A percentile compares a stretch with the other conserved stretches of the same genome.
These are phyloP conservation scores for Desmodesmus armatus DNA, from an alignment of 139 green algal genomes.

Conservation along the genomic window DNA sequence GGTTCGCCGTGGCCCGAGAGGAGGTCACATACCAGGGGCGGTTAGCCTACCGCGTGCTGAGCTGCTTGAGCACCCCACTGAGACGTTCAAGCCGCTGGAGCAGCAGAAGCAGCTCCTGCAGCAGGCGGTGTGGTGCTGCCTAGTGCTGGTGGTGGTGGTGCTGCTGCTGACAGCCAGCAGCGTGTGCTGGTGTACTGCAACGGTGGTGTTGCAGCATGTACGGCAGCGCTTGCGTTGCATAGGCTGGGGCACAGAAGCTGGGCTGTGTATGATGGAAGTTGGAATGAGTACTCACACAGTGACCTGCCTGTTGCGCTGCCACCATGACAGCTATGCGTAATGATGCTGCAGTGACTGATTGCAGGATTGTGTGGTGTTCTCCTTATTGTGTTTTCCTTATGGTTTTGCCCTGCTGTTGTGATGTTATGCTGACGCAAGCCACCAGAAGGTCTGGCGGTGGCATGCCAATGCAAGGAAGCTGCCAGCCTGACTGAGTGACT, in stretches of 20 bases:
- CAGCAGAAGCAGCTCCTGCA: conserved; percentile 27
- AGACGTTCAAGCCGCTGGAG: conserved; percentile 5
- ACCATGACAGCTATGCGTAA: neutral
- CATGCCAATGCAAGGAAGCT: neutral
- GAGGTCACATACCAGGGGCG: conserved; percentile 41
- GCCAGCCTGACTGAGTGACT: neutral
- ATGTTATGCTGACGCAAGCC: neutral
- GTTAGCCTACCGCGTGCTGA: conserved; percentile 32
- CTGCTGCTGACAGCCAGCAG: neutral
- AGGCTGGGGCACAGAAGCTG: conserved; percentile 35
- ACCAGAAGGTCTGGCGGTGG: neutral
- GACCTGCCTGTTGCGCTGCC: neutral
- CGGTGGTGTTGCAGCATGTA: conserved; percentile 51
- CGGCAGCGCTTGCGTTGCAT: conserved; percentile 44
- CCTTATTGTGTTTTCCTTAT: neutral
- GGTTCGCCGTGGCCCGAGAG: conserved; percentile 35
- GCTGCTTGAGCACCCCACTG: conserved; percentile 25
- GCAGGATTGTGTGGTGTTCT: neutral
- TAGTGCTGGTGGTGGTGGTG: neutral
- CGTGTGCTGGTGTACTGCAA: conserved; percentile 50
- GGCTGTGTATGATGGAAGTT: conserved; percentile 53
- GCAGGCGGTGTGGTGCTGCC: neutral
- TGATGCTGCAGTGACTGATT: too few species aligned
- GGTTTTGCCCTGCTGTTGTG: neutral
- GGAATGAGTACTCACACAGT: conserved; percentile 33